phyloP scores from a whole-genome alignment of 345 rosid species.

The Leavenworthia alabamica region DNA sequence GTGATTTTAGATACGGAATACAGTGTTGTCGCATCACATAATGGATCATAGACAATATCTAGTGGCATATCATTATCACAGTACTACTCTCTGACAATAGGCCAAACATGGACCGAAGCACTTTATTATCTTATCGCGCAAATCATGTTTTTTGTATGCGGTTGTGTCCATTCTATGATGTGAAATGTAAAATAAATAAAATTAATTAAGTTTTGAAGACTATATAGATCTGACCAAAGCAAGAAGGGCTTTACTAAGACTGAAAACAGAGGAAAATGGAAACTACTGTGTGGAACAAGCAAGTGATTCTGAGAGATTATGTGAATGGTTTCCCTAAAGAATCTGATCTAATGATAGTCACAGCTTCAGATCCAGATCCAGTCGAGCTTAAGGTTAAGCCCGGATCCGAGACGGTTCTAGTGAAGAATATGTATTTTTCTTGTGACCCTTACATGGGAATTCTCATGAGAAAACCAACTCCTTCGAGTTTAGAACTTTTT shows the following conservation, averaged over 20 bases:
- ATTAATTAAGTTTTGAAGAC: neutral
- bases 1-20: too few relatives aligned
- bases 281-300: slow-evolving; percentile 31
- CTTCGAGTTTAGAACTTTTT: slow-evolving; percentile 1
- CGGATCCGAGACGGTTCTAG: slow-evolving; percentile 19
- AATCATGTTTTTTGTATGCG: too few relatives aligned
- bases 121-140: too few relatives aligned
- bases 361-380: neutral
- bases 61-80: too few relatives aligned
- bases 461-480: slow-evolving; percentile 27
- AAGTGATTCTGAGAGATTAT: slow-evolving; percentile 26
- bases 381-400: slow-evolving; percentile 24
- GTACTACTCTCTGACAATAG: too few relatives aligned
- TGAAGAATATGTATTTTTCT: slow-evolving; percentile 44
- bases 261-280: neutral
- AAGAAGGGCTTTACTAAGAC: neutral
- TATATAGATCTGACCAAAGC: neutral
- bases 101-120: too few relatives aligned
- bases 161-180: neutral
- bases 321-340: slow-evolving; percentile 26
- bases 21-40: too few relatives aligned
- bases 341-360: slow-evolving; percentile 24
- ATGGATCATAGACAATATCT: too few relatives aligned
- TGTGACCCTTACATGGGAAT: slow-evolving; percentile 47
- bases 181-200: neutral